Base-by-base conservation (phyloP, 768 basidiomycete genomes). In the Neoboletus subvelutipes region DNA sequence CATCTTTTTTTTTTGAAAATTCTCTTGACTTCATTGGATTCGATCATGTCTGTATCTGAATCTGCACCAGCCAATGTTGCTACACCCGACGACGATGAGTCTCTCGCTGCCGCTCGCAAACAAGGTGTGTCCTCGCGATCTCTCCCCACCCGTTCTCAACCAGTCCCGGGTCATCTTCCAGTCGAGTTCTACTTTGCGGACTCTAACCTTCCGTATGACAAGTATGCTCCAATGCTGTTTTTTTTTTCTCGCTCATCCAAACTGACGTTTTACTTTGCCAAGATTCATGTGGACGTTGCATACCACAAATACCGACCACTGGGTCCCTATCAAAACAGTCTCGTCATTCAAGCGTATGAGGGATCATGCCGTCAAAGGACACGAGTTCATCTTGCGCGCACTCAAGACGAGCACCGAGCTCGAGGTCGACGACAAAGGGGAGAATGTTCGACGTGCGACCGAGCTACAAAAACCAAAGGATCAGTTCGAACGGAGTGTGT, bases 151-250 rank as follows among this genome's bases (percentile, higher is more conserved):
- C 5, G 24, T 31, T 43, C 54, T 17, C 20, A 17, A 22, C 36
- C 55, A 1, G 56, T 1, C 26, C 45, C 40, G 34, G 28, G 4
- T 37, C 12, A 2, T 31, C 37, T 45, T 50, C 43, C 36, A 97
- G 95, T 96, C 66, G 91, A 94, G 70, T 98, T 97, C 74, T 97
- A 98, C 78, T 94, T 98, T 74, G 90, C 90, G 50, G 94, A 96
- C 73, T 83, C 93, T n/a, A 97, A 98, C 74, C 82, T 98, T 52
- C 95, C 95, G 1, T 94, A 83, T 61, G 92, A 94, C 80, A 90
- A 85, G 88, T 88, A 65, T 28, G 80, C 29, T 41, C 31, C 31
- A n/a, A n/a, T 8, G n/a, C 9, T 10, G 5, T n/a, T 33, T 6
- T 34, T 13, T 1, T 37, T 42, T 43, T 20, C 4, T 17, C 12